Percentiles rank a stretch among this genome's conserved stretches.
Evolutionary conservation across 129 eudicot genomes (phyloP).

Genomic region (Pseudognaphalium luteoalbum): DNA sequence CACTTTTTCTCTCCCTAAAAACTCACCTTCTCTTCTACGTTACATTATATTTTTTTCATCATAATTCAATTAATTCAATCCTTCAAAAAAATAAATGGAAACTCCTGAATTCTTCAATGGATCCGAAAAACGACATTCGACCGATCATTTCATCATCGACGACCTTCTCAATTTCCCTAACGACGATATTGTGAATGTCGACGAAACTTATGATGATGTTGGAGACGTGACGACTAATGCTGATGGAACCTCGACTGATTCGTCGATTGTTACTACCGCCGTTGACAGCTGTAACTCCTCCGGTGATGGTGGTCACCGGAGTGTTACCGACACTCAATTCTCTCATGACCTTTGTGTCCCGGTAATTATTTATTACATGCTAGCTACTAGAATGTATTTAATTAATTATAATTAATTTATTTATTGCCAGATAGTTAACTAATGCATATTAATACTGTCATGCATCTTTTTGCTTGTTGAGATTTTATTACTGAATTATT

Average conservation of each 20-base stretch:
- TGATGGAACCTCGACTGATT: constrained; percentile 33
- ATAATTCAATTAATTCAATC: background rate
- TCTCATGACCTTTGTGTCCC: constrained; percentile 73
- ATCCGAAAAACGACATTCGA: constrained; percentile 45
- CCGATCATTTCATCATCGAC: constrained; percentile 67
- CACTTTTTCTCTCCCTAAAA: constrained; percentile 29
- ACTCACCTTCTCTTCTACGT: constrained; percentile 23
- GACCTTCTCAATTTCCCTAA: constrained; percentile 83
- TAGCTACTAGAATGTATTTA: background rate
- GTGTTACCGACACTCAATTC: constrained; percentile 47
- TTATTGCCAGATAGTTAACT: background rate
- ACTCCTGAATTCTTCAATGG: constrained; percentile 48
- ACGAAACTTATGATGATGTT: constrained; percentile 10
- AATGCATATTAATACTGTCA: background rate
- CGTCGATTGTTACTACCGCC: constrained; percentile 42
- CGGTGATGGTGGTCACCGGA: constrained; percentile 44
- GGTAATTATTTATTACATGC: constrained; percentile 34
- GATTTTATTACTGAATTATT: too few relatives aligned
- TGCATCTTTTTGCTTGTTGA: background rate
- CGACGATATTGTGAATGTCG: constrained; percentile 40
- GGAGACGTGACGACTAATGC: constrained; percentile 9
- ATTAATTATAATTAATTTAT: too few relatives aligned
- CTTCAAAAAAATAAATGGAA: constrained; percentile 43
- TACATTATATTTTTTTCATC: background rate
- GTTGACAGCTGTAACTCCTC: constrained; percentile 64